Conservation (phyloP, 805 yeast species). For the Starmerella apis region DNA sequence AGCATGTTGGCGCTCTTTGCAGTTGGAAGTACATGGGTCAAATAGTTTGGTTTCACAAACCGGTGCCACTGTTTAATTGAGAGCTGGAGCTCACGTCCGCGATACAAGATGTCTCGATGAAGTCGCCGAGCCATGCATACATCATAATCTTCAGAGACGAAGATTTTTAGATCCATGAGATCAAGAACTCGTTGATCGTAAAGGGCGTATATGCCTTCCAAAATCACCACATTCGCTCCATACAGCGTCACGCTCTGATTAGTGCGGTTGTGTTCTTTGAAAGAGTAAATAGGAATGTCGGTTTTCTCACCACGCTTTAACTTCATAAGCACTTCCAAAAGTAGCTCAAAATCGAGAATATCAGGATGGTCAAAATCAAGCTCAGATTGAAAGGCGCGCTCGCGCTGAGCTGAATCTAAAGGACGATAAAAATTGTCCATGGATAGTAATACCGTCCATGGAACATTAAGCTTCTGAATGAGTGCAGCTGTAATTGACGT, state of each 20-base stretch:
- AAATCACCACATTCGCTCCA: slow-evolving; percentile 86
- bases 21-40: slow-evolving; percentile 60
- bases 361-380: slow-evolving; percentile 81
- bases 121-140: slow-evolving; percentile 82
- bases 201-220: slow-evolving; percentile 85
- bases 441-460: slow-evolving; percentile 87
- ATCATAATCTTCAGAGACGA: slow-evolving; percentile 89
- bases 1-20: slow-evolving; percentile 73
- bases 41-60: slow-evolving; percentile 89
- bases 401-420: slow-evolving; percentile 49
- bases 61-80: slow-evolving; percentile 80
- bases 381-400: slow-evolving; percentile 53
- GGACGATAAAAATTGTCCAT: slow-evolving; percentile 87
- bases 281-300: slow-evolving; percentile 61
- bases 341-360: slow-evolving; percentile 69
- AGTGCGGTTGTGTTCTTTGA: slow-evolving; percentile 51
- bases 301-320: slow-evolving; percentile 61
- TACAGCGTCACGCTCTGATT: slow-evolving; percentile 63
- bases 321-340: slow-evolving; percentile 50
- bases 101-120: slow-evolving; percentile 70
- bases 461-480: slow-evolving; percentile 54
- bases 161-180: slow-evolving; percentile 75
- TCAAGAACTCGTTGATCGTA: slow-evolving; percentile 58
- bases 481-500: slow-evolving; percentile 82
- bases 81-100: slow-evolving; percentile 78